Conservation (phyloP, 2,329 filamentous ascomycete species). For the Mycocentrospora acerina region DNA sequence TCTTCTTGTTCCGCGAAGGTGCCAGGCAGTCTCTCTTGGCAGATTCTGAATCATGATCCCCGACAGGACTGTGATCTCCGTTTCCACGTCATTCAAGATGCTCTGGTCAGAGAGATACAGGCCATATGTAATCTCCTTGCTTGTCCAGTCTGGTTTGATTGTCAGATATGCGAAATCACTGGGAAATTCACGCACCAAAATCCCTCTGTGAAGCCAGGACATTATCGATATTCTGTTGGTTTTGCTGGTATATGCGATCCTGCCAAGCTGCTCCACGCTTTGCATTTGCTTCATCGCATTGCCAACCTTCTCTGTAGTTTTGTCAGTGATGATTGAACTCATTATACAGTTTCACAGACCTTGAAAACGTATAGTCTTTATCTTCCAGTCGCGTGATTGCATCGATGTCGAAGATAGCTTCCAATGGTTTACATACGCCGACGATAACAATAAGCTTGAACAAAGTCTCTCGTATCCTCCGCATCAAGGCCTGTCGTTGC, state of each 20-base stretch:
- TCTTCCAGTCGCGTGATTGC: conserved; percentile 58
- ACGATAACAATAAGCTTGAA: conserved; percentile 60
- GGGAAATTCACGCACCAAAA: conserved; percentile 36
- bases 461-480: conserved; percentile 58
- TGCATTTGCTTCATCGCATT: conserved; percentile 57
- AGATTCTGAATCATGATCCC: conserved; percentile 63
- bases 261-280: conserved; percentile 59
- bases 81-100: conserved; percentile 57
- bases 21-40: conserved; percentile 56
- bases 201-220: conserved; percentile 49
- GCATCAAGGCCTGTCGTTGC: conserved; percentile 52
- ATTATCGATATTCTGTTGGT: conserved; percentile 45
- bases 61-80: conserved; percentile 56
- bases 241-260: conserved; percentile 57
- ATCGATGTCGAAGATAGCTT: conserved; percentile 60
- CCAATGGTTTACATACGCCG: conserved; percentile 64
- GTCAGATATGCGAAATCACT: not conserved
- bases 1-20: conserved; percentile 53
- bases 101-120: conserved; percentile 59
- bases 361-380: conserved; percentile 56
- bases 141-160: conserved; percentile 48
- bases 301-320: conserved; percentile 53
- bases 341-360: conserved; percentile 26
- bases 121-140: conserved; percentile 59
- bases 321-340: not conserved